Base-by-base conservation (phyloP, 176 grass and related monocot genomes). In the Eleusine coracana region DNA sequence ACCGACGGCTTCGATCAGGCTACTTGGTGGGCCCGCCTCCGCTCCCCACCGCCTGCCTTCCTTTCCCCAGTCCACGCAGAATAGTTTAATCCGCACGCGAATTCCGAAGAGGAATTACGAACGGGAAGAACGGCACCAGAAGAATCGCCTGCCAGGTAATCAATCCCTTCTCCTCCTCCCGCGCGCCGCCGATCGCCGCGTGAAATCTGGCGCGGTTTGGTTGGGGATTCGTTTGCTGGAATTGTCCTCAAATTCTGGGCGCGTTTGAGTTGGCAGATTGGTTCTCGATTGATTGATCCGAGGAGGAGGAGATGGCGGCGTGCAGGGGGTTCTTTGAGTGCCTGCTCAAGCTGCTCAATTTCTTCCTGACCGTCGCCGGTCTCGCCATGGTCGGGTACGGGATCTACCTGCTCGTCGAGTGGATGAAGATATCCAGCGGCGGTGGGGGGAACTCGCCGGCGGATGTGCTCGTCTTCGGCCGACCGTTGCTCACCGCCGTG, bases 311-410 rank as follows among this genome's bases (percentile, higher is more conserved):
- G 82, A 93, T 90, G 92, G 90, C 87, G 90, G 88, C 89, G 69
- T 98, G 96, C 75, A 77, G 89, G 65, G 90, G 96, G 21, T 98
- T 87, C 86, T 93, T 92, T 75, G 91, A 92, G 70, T 98, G 91
- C 82, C 79, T 98, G 46, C 86, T 98, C 72, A 95, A 84, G 92
- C 87, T 98, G 80, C 84, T 98, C 50, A 98, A 98, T 71, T 95
- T 98, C 60, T 42, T 98, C 69, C 93, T 98, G 65, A 88, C 89
- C 48, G 55, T 91, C 42, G 87, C 91, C 56, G 96, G 96, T 48
- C 88, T 98, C 55, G 88, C 96, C 75, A 95, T 98, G 90, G 78
- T 98, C 21, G 92, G 90, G 0, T 95, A 98, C 69, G 96, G 96
- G 46, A 84, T 92, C 78, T 93, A 95, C 85, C 90, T 95, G 76